Evolutionary conservation across 441 rosid genomes (phyloP).

Genomic region (Rhodomyrtus psidioides): DNA sequence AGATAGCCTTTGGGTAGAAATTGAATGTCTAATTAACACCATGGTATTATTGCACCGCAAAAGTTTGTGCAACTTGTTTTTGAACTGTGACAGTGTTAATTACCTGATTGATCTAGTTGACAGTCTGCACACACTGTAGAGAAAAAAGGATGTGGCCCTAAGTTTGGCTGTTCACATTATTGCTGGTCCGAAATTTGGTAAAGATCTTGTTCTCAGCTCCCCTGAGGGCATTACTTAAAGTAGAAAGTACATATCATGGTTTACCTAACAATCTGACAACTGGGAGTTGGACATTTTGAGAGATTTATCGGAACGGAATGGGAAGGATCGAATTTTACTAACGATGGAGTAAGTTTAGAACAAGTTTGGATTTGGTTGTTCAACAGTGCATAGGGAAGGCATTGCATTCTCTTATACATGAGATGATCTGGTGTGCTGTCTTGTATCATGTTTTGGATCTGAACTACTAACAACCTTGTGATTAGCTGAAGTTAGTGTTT

Average conservation of each 20-base stretch:
- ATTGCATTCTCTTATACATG: background rate
- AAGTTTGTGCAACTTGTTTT: background rate
- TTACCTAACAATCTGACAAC: background rate
- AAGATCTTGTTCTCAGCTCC: background rate
- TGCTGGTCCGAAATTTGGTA: background rate
- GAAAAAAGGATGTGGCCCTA: background rate
- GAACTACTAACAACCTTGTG: background rate
- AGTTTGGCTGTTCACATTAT: background rate
- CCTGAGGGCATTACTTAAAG: background rate
- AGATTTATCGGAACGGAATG: background rate
- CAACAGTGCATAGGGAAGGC: background rate
- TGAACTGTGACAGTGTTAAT: background rate
- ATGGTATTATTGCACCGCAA: background rate
- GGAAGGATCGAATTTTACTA: background rate
- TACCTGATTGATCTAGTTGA: background rate
- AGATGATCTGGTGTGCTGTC: background rate
- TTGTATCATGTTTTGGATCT: background rate
- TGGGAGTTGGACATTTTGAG: background rate
- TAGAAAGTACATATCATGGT: background rate
- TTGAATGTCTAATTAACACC: background rate
- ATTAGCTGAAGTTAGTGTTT: background rate
- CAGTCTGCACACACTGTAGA: background rate
- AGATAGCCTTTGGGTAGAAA: background rate
- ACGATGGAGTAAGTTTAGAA: background rate
- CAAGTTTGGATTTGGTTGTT: background rate